Evolutionary conservation across 2,329 filamentous ascomycete species (phyloP).

Genomic region (Aspergillus pseudoviridinutans): DNA sequence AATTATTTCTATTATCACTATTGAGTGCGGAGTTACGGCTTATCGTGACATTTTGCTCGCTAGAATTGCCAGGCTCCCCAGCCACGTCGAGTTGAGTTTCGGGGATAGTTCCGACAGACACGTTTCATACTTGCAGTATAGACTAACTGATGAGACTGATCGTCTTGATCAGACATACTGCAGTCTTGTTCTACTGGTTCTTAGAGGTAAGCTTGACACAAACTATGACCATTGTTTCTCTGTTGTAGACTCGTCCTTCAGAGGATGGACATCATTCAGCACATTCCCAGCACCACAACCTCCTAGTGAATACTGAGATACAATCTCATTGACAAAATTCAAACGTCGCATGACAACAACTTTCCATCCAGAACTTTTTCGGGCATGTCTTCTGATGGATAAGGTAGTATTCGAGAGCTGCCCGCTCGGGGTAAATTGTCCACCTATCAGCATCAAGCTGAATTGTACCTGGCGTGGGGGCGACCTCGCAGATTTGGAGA

Average conservation of each 20-base stretch:
- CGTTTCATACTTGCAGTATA: background rate
- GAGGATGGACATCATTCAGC: background rate
- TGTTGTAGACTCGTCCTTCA: background rate
- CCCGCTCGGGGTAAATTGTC: constrained; percentile 13
- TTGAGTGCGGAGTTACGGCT: background rate
- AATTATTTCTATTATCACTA: background rate
- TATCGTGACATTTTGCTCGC: background rate
- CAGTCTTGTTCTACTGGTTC: background rate
- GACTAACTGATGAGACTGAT: too few relatives aligned
- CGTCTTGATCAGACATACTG: background rate
- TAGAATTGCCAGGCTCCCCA: background rate
- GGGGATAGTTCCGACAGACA: too few relatives aligned
- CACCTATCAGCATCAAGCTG: constrained; percentile 18
- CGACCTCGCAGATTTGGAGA: constrained; percentile 4
- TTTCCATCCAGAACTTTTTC: background rate
- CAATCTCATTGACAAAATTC: too few relatives aligned
- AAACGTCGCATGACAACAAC: background rate
- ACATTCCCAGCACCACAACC: background rate
- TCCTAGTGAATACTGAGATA: background rate
- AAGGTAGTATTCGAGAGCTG: background rate
- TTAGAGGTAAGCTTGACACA: background rate
- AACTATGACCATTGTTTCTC: background rate
- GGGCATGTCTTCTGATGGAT: background rate
- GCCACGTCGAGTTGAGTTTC: background rate
- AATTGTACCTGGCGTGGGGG: constrained; percentile 4